Conservation (phyloP, 495 filamentous ascomycete species). For the Cenococcum geophilum region DNA sequence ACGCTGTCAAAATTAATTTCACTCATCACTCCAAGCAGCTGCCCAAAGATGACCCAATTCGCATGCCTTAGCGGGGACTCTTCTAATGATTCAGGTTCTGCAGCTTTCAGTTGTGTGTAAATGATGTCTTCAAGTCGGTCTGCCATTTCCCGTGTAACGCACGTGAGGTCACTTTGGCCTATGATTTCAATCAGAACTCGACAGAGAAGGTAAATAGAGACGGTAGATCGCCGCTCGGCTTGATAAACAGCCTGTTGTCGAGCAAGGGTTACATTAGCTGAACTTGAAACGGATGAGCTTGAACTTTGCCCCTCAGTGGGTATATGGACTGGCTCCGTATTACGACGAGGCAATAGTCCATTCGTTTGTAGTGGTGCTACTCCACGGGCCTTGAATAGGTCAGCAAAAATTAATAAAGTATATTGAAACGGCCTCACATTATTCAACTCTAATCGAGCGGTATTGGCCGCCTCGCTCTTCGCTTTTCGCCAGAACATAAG, state of each 20-base stretch:
- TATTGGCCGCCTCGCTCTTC: constrained; percentile 78
- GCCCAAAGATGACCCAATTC: constrained; percentile 91
- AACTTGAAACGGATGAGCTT: constrained; percentile 1
- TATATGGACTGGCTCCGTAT: constrained; percentile 26
- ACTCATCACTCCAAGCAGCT: constrained; percentile 91
- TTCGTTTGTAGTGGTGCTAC: constrained; percentile 19
- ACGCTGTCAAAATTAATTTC: constrained; percentile 82
- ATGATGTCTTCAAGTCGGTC: constrained; percentile 89
- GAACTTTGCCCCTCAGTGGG: constrained; percentile 16
- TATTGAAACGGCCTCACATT: constrained; percentile 44
- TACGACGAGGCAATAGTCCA: constrained; percentile 26
- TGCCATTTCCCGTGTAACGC: constrained; percentile 80
- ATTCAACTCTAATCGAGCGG: constrained; percentile 55
- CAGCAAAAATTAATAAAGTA: constrained; percentile 1
- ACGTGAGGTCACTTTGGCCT: constrained; percentile 73
- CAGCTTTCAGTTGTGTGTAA: constrained; percentile 80
- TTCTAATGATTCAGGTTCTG: constrained; percentile 75
- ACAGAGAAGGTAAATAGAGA: constrained; percentile 92
- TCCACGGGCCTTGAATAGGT: constrained; percentile 17
- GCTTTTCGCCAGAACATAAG: constrained; percentile 96
- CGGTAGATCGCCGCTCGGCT: constrained; percentile 78
- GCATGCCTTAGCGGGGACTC: constrained; percentile 75
- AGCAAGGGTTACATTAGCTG: constrained; percentile 16
- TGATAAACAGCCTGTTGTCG: constrained; percentile 61
- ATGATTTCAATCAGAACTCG: constrained; percentile 91